These are phyloP conservation scores for Arabidopsis thaliana DNA, from an alignment of 345 rosid species.

Conservation along the genomic window DNA sequence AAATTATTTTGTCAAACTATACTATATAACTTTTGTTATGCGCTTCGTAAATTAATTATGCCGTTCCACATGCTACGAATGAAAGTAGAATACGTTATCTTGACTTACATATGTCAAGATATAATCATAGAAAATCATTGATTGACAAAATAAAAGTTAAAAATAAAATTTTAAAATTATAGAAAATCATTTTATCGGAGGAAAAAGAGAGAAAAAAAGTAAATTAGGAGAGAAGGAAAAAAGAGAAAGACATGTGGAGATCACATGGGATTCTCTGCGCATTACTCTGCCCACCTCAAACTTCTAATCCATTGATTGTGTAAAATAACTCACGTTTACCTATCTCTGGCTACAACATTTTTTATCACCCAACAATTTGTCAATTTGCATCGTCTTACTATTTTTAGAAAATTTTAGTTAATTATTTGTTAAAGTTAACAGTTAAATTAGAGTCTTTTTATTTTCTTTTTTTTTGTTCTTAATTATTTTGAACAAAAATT, in stretches of 20 bases:
- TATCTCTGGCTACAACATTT: constrained; percentile 27
- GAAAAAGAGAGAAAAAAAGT: background rate
- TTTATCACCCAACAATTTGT: constrained; percentile 19
- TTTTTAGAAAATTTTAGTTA: background rate
- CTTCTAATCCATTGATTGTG: constrained; percentile 36
- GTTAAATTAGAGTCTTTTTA: background rate
- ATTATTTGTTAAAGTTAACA: background rate
- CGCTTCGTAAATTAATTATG: background rate
- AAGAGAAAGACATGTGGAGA: constrained; percentile 45
- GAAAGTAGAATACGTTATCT: background rate
- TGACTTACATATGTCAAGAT: constrained; percentile 19
- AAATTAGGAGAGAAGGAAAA: constrained; percentile 23
- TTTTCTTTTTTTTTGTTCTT: background rate
- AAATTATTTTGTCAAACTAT: background rate
- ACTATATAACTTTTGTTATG: background rate
- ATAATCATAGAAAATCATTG: constrained; percentile 16
- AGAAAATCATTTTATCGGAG: constrained; percentile 10
- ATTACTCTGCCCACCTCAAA: constrained; percentile 43
- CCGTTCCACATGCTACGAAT: constrained; percentile 12
- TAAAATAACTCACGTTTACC: constrained; percentile 34
- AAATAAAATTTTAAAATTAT: background rate
- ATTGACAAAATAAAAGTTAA: background rate
- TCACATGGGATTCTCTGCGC: constrained; percentile 49
- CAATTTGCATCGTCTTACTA: background rate
- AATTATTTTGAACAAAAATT: background rate